phyloP scores from a whole-genome alignment of 768 basidiomycete genomes.

The Hericium coralloides region DNA sequence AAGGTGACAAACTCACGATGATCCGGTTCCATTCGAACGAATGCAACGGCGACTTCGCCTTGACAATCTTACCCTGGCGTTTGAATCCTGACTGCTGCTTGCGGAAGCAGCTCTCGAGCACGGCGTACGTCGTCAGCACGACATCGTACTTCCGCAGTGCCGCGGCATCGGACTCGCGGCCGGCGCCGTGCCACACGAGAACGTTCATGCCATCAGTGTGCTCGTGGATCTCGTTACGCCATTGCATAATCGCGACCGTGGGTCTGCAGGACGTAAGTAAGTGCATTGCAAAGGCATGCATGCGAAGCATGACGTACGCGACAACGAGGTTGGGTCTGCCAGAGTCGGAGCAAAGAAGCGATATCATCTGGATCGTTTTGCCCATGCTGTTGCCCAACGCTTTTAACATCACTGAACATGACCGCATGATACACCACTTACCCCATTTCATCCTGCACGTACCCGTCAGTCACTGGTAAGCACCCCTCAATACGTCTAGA shows the following conservation, averaged over 20 bases:
- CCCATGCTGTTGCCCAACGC: conserved; percentile 46
- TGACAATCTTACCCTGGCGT: conserved; percentile 73
- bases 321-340: conserved; percentile 84
- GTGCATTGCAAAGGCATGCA: not conserved
- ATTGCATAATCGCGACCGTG: conserved; percentile 60
- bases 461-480: conserved; percentile 1
- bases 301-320: conserved; percentile 45
- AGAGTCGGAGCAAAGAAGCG: conserved; percentile 73
- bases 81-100: conserved; percentile 92
- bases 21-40: conserved; percentile 77
- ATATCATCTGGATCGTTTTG: conserved; percentile 95
- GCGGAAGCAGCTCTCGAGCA: conserved; percentile 86
- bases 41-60: conserved; percentile 84
- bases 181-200: conserved; percentile 85
- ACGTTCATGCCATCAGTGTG: conserved; percentile 83
- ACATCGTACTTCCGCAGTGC: conserved; percentile 84
- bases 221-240: conserved; percentile 86
- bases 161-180: conserved; percentile 54
- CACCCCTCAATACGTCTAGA: not conserved
- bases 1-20: conserved; percentile 38
- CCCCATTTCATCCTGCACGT: conserved; percentile 85
- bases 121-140: conserved; percentile 79
- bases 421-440: conserved; percentile 25
- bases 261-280: conserved; percentile 23
- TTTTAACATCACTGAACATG: conserved; percentile 17